Conservation (phyloP, 306 rosid genomes). For the Dryas drummondii region DNA sequence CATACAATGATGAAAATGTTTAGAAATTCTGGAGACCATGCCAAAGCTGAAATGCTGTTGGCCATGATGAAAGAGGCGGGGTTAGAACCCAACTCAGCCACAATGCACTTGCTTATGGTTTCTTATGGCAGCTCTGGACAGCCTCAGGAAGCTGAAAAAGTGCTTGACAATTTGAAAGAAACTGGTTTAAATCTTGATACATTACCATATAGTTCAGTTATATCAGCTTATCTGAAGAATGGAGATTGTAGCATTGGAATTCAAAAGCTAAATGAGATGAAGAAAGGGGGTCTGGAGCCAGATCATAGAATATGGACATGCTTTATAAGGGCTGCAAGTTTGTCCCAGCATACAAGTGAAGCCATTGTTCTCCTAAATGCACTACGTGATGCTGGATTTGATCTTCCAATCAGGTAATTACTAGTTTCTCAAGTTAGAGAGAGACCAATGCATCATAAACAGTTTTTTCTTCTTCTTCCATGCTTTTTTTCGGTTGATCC, state of each 20-base stretch:
- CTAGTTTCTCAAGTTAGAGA: conserved; percentile 5
- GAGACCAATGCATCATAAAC: not conserved
- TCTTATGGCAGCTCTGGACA: conserved; percentile 88
- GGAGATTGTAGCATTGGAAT: conserved; percentile 62
- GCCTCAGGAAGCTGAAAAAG: conserved; percentile 87
- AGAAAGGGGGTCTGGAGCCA: conserved; percentile 60
- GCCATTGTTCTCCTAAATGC: conserved; percentile 65
- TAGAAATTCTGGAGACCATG: conserved; percentile 75
- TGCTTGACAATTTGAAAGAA: conserved; percentile 69
- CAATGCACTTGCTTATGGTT: conserved; percentile 95
- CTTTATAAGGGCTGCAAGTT: conserved; percentile 87
- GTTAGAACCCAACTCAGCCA: conserved; percentile 78
- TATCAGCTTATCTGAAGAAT: conserved; percentile 76
- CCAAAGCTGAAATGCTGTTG: conserved; percentile 73
- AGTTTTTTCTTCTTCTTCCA: not conserved
- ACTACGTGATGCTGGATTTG: conserved; percentile 57
- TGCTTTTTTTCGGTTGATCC: conserved; percentile 18
- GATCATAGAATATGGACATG: conserved; percentile 98
- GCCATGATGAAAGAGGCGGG: conserved; percentile 80
- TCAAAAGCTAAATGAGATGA: conserved; percentile 73
- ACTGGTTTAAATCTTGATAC: conserved; percentile 59
- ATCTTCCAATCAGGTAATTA: conserved; percentile 82
- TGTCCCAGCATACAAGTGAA: conserved; percentile 51
- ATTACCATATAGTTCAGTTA: conserved; percentile 83
- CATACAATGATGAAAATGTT: conserved; percentile 88